These are phyloP conservation scores for Solanum sitiens DNA, from an alignment of 257 asterid genomes.

Conservation along the genomic window DNA sequence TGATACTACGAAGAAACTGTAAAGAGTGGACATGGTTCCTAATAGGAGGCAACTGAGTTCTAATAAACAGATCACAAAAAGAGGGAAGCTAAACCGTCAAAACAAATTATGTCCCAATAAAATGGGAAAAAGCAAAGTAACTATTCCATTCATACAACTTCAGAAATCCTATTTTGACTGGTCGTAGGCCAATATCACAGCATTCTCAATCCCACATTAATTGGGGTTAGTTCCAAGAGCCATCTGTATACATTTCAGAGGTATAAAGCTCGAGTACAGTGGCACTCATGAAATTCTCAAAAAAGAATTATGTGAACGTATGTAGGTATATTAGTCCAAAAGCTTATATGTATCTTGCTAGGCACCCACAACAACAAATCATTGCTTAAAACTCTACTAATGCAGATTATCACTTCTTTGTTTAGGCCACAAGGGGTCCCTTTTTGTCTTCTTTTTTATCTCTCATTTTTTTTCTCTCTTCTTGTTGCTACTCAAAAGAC, in stretches of 20 bases:
- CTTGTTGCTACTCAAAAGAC: too few relatives aligned
- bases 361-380: not conserved
- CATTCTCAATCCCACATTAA: not conserved
- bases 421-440: too few relatives aligned
- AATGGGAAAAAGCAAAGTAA: not conserved
- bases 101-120: not conserved
- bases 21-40: not conserved
- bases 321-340: not conserved
- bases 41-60: not conserved
- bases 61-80: not conserved
- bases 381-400: too few relatives aligned
- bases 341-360: not conserved
- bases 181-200: not conserved
- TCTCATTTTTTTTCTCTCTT: too few relatives aligned
- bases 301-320: not conserved
- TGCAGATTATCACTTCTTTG: too few relatives aligned
- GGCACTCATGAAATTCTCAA: not conserved
- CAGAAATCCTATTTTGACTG: not conserved
- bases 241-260: not conserved
- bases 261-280: not conserved
- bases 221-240: not conserved
- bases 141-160: not conserved
- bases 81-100: not conserved
- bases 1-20: not conserved
- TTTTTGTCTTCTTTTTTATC: too few relatives aligned